Evolutionary conservation across 1,284 basidiomycete species (phyloP), one percentile per base, ranked within the genome.

Genomic region (Phylloporus sp.): DNA sequence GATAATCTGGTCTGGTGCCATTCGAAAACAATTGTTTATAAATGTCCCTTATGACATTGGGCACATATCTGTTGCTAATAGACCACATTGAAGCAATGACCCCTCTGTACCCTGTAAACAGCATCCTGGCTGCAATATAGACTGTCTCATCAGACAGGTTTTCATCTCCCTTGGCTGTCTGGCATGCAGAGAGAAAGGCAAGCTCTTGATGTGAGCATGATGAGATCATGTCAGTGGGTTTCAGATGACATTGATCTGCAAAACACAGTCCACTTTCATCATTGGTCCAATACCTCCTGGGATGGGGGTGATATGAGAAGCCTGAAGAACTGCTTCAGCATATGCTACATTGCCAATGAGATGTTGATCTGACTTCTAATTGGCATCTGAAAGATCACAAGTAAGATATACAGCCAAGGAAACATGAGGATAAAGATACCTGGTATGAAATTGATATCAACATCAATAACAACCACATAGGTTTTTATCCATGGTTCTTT

Each of bases 231-330:
- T 55, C 29, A 2, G 53, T 19, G 27, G 32, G 27, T 55, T 32
- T 55, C 53, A 55, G 53, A 7, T 25, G 53, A 32, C 53, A 29
- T 55, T 29, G 53, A 32, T 55, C 27, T 17, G 53, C 53, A 55
- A 55, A 27, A 29, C 53, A 55, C 27, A 55, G 27, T 27, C 53
- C 29, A 11, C 53, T 49, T 49, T 49, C 47, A 14, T 99, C 97
- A 99, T 98, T 39, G 98, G 98, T 29, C 98, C 98, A 65, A 99
- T 98, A 71, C 98, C 98, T 78, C 96, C 96, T 1, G 98, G 98
- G 23, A 99, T 98, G 56, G 98, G 98, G 0, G 98, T 99, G 78
- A 99, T 98, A 80, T 92, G 85, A 6, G 93, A 92, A 11, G 97
- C 97, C 70, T 94, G 90, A 66, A 86, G 79, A 61, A 88, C 84